Evolutionary conservation across 148 eudicot genomes (phyloP), one percentile per base, ranked within the genome.

Genomic region (Nepenthes gracilis): DNA sequence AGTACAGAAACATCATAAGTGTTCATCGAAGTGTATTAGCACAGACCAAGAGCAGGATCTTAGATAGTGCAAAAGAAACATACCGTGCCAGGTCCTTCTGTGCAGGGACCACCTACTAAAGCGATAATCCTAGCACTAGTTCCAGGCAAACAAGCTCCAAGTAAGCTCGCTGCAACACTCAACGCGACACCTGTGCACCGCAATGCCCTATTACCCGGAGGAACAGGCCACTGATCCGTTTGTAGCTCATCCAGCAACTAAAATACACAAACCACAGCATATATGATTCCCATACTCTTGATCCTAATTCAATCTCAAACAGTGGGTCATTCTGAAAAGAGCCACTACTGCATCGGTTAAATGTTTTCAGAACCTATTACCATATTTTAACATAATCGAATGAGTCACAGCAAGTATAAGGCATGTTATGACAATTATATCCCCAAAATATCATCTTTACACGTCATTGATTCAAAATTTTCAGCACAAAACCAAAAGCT

Each of bases 61-160:
- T 23, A 23, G 23, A 36, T 9, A 36, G 1, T 65, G 66, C 32
- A 60, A 55, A 55, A 62, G 32, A 49, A 61, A 62, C 81, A 61
- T 82, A 92, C 98, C 72, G 87, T 61, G 61, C 98, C 98, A 2
- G 98, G 96, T 43, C 98, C 98, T 78, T 92, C 98, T 5, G 98
- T 92, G 77, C 98, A 92, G 47, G 98, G 98, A 67, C 98, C 98
- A 13, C 98, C 98, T 10, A 88, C 96, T 68, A 92, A 77, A 65
- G 91, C 94, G 40, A 92, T 68, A 63, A 92, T 92, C 45, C 98
- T 75, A 67, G 91, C 98, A 64, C 94, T 73, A 34, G 96, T 84
- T 23, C 96, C 91, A 9, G 91, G 83, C 63, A 64, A 65, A 79
- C 95, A 88, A 38, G 95, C 98, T 54, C 87, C 91, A 51, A 92